Evolutionary conservation across 139 green algal species (phyloP).

Genomic region (Eudorina sp.): DNA sequence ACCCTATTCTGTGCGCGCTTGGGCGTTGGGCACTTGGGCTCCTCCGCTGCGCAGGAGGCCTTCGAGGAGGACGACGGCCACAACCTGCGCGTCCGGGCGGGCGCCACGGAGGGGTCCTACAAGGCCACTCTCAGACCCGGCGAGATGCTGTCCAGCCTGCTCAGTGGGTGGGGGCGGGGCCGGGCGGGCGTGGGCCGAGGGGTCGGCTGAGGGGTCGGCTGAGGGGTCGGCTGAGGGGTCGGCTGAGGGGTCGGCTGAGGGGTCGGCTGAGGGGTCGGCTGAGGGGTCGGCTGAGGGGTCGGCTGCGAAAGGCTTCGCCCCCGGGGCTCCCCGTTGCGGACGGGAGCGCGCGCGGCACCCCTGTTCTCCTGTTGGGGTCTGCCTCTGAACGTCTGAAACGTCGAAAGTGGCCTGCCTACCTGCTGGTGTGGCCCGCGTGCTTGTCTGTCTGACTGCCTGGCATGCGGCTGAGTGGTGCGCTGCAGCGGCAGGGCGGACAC

Average conservation of each 20-base stretch:
- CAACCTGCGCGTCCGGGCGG: conserved; percentile 22
- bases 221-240: not conserved
- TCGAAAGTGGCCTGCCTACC: no score
- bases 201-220: not conserved
- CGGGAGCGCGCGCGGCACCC: no score
- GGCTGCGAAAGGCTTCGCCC: not conserved
- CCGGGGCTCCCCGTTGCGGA: no score
- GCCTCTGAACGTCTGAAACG: no score
- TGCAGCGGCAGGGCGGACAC: no score
- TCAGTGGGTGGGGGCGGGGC: conserved; percentile 17
- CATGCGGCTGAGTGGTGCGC: no score
- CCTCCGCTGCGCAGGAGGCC: conserved; percentile 40
- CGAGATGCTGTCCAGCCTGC: conserved; percentile 68
- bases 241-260: not conserved
- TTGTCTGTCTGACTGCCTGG: no score
- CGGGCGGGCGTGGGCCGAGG: not conserved
- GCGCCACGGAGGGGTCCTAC: not conserved
- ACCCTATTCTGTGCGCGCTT: no score
- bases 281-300: not conserved
- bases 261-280: no score
- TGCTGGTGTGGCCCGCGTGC: no score
- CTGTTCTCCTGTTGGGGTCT: no score
- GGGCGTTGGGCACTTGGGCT: no score
- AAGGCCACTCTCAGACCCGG: conserved; percentile 57
- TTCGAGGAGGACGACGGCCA: conserved; percentile 40